phyloP scores from a whole-genome alignment of 306 rosid species.

The Begonia fuchsioides region DNA sequence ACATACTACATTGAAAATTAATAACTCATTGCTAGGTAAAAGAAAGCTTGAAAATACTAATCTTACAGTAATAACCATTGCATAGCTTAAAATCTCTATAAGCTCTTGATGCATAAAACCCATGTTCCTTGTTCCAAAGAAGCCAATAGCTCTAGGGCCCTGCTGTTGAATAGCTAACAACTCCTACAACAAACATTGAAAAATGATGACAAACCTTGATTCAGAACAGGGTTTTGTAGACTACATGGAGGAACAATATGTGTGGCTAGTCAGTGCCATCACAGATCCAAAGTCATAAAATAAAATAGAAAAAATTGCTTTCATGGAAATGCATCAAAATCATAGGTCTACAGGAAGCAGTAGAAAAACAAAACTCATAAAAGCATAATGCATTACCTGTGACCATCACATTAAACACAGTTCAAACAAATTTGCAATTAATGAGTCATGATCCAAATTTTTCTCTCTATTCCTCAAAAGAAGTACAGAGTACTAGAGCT shows the following conservation, averaged over 20 bases:
- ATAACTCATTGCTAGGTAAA: background rate
- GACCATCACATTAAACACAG: too few species aligned
- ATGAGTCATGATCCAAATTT: too few species aligned
- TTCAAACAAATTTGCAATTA: too few species aligned
- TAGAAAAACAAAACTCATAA: too few species aligned
- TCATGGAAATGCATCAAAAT: too few species aligned
- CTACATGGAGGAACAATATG: background rate
- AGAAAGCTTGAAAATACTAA: background rate
- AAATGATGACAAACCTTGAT: background rate
- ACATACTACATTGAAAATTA: background rate
- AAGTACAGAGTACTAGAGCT: too few species aligned
- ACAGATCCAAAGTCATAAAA: too few species aligned
- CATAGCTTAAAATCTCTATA: slow-evolving; percentile 98
- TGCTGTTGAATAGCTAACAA: slow-evolving; percentile 97
- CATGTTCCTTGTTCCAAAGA: slow-evolving; percentile 97
- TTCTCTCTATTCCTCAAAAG: too few species aligned
- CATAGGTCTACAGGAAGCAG: too few species aligned
- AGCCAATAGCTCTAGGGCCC: slow-evolving; percentile 97
- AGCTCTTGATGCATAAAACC: slow-evolving; percentile 99
- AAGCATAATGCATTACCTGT: too few species aligned
- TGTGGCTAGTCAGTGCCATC: background rate
- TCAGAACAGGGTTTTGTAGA: background rate
- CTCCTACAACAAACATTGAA: slow-evolving; percentile 36
- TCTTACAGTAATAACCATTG: slow-evolving; percentile 98
- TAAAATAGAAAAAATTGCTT: too few species aligned